Conservation (phyloP, 1,284 basidiomycete genomes). For the Trichosporon sp. region DNA sequence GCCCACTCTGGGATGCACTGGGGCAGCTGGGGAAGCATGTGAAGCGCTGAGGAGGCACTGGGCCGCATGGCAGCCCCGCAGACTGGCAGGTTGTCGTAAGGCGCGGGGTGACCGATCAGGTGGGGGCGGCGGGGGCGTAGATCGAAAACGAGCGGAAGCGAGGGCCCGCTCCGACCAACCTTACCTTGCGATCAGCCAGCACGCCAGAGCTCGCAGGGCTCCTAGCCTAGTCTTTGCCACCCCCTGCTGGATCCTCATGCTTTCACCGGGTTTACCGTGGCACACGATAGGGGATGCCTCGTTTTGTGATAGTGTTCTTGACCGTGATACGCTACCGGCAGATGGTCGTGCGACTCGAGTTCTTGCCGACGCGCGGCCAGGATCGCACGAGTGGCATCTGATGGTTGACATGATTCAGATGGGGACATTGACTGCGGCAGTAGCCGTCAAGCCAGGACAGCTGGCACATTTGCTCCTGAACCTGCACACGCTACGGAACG, state of each 20-base stretch:
- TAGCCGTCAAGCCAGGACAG: background rate
- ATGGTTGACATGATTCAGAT: background rate
- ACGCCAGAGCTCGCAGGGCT: background rate
- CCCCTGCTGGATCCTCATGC: background rate
- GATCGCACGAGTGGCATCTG: background rate
- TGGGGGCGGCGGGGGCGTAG: background rate
- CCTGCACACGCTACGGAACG: background rate
- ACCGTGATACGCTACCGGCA: background rate
- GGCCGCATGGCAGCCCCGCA: constrained; percentile 1
- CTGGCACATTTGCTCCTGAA: background rate
- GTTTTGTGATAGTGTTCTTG: background rate
- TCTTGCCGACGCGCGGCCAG: background rate
- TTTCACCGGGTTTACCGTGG: constrained; percentile 10
- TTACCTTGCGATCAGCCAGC: background rate
- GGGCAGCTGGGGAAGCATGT: no score
- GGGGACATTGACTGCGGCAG: background rate
- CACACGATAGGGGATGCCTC: background rate
- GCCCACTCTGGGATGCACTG: no score
- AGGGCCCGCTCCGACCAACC: background rate
- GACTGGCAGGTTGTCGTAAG: background rate
- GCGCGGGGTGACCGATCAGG: background rate
- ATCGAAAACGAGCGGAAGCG: background rate
- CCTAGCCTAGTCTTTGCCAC: no score
- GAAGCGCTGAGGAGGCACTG: background rate
- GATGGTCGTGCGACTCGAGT: background rate